A percentile compares a stretch with the other conserved stretches of the same genome.
Evolutionary conservation across 768 basidiomycete genomes (phyloP).

Genomic region (Cystofilobasidium bisporidii): DNA sequence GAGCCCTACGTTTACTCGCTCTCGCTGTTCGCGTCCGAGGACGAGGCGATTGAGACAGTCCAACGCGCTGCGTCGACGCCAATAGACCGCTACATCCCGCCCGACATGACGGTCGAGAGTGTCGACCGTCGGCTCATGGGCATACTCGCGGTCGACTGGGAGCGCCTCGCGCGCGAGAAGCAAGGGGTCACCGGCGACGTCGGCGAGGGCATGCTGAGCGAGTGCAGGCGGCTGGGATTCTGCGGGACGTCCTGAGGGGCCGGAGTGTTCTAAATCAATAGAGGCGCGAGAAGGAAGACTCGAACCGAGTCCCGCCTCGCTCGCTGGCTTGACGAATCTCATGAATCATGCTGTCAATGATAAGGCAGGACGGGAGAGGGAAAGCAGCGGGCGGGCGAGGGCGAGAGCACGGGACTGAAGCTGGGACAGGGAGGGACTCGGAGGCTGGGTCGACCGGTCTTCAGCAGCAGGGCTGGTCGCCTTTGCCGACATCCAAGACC

Average conservation of each 20-base stretch:
- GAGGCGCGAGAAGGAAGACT: too few relatives aligned
- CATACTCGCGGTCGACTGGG: slow-evolving; percentile 8
- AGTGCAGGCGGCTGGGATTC: background rate
- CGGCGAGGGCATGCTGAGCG: background rate
- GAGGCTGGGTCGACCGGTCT: too few relatives aligned
- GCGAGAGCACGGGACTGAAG: too few relatives aligned
- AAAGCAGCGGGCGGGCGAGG: too few relatives aligned
- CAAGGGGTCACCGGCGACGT: background rate
- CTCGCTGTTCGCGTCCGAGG: background rate
- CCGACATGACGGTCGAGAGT: slow-evolving; percentile 6
- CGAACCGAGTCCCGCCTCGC: too few relatives aligned
- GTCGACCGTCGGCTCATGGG: background rate
- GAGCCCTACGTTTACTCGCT: slow-evolving; percentile 14
- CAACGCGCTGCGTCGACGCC: background rate
- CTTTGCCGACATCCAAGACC: too few relatives aligned
- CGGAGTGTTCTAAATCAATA: too few relatives aligned
- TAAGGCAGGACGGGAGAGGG: too few relatives aligned
- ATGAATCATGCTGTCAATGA: background rate
- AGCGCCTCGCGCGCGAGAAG: background rate
- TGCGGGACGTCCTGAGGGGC: background rate
- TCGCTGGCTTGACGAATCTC: too few relatives aligned
- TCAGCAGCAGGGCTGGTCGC: too few relatives aligned
- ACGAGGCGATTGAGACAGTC: background rate
- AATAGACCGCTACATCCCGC: slow-evolving; percentile 10
- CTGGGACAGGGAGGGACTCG: too few relatives aligned